phyloP scores from a whole-genome alignment of 1,284 basidiomycete species.

The Apiotrichum akiyoshidainum region DNA sequence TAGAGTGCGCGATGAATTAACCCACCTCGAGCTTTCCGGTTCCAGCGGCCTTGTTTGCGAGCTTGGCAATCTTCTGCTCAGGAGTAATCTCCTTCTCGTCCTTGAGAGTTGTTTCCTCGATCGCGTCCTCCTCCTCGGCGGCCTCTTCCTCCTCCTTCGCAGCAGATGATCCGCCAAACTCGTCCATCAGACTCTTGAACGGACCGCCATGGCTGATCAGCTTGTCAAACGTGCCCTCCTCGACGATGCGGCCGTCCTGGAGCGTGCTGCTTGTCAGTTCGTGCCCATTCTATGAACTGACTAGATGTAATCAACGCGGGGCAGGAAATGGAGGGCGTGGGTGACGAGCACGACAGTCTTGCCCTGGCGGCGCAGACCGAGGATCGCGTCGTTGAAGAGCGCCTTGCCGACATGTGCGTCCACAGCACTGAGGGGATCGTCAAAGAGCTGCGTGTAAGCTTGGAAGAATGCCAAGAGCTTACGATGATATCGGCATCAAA shows the following conservation, averaged over 20 bases:
- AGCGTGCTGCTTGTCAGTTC: conserved; percentile 56
- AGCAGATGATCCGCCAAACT: conserved; percentile 60
- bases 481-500: conserved; percentile 72
- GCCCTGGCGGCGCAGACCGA: conserved; percentile 56
- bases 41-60: conserved; percentile 54
- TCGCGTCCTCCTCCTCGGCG: conserved; percentile 47
- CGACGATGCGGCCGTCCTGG: conserved; percentile 59
- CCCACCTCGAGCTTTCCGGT: conserved; percentile 59
- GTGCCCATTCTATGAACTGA: conserved; percentile 47
- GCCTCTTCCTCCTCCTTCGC: conserved; percentile 53
- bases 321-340: conserved; percentile 53
- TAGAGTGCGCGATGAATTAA: not conserved
- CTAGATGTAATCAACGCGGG: conserved; percentile 20
- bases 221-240: conserved; percentile 63
- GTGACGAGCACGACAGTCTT: conserved; percentile 73
- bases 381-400: conserved; percentile 78
- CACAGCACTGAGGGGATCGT: conserved; percentile 73
- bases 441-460: conserved; percentile 57
- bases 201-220: conserved; percentile 57
- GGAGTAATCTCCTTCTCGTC: conserved; percentile 9
- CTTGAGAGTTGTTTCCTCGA: conserved; percentile 27
- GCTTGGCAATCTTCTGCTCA: conserved; percentile 15
- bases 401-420: conserved; percentile 84
- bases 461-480: not conserved
- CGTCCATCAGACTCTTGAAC: conserved; percentile 62